Base-by-base conservation (phyloP, 2,329 filamentous ascomycete genomes). In the Coniochaeta sp. region DNA sequence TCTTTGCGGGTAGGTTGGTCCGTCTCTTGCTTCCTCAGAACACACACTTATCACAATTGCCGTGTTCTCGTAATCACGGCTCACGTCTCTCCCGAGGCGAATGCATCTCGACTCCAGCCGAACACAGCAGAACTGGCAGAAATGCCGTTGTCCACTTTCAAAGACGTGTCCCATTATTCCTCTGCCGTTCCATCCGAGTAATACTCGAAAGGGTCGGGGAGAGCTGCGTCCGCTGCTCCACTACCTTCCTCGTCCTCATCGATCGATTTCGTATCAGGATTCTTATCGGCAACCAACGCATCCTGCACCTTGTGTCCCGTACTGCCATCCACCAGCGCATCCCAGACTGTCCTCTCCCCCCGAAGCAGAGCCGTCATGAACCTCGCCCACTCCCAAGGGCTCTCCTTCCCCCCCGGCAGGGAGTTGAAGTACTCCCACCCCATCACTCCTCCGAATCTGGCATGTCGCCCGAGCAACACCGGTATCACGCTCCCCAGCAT, bases 361-460 rank as follows among this genome's bases (percentile, higher is more conserved):
- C 64, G 67, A 63, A 73, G 66, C 61, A 72, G 61, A 58, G 63
- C 69, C 1, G 83, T 84, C 78, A 93, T 86, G 60, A 79, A 80
- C 54, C 80, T 80, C 1, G 87, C 88, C 90, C 90, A 93, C 65
- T 89, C 82, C 88, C 88, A 91, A 1, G 88, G 87, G 60, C 77
- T 75, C 32, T 79, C 77, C 56, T 73, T 72, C 26, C 80, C 85
- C 1, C 84, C 85, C 0, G 87, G 86, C 59, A 85, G 71, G 52
- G 83, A 80, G 73, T 92, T 92, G 75, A 91, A 93, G 68, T 91
- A 93, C 73, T 95, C 90, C 90, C 90, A 93, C 2, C 89, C 89
- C 86, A 92, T 92, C 0, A 93, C 87, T 1, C 90, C 90, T 1
- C 89, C 90, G 69, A 93, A 92, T 2, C 75, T 76, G 3, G 82